Percentiles rank a stretch among this genome's conserved stretches.
phyloP scores from a whole-genome alignment of 768 basidiomycete genomes.

The Tubosaeta brunneosetosa region DNA sequence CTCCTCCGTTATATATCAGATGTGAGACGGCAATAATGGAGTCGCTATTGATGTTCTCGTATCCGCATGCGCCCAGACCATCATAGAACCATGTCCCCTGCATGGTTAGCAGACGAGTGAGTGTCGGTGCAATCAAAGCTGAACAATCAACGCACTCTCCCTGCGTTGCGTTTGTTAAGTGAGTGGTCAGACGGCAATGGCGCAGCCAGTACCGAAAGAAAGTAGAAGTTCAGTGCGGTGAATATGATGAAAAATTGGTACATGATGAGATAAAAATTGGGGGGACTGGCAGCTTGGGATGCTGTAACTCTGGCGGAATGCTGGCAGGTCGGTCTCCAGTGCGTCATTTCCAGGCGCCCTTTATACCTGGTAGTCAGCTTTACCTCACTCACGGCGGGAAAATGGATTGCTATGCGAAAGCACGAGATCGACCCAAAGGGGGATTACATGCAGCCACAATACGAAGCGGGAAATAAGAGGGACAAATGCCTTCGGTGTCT shows the following conservation, averaged over 20 bases:
- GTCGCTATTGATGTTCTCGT: constrained; percentile 42
- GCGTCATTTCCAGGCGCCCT: constrained; percentile 12
- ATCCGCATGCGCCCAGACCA: constrained; percentile 62
- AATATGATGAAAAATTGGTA: constrained; percentile 24
- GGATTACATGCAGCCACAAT: constrained; percentile 22
- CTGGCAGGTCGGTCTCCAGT: not conserved
- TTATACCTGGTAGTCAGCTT: constrained; percentile 23
- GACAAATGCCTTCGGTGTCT: constrained; percentile 15
- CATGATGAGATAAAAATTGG: constrained; percentile 12
- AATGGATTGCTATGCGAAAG: constrained; percentile 20
- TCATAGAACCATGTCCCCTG: constrained; percentile 69
- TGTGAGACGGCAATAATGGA: constrained; percentile 60
- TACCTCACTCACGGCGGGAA: constrained; percentile 29
- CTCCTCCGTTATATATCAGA: constrained; percentile 47
- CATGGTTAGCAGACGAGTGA: constrained; percentile 9
- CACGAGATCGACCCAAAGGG: constrained; percentile 28
- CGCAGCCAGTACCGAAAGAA: constrained; percentile 41
- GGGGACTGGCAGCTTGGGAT: not conserved
- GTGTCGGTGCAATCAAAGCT: not conserved
- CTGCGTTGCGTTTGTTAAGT: constrained; percentile 51
- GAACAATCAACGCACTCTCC: constrained; percentile 43
- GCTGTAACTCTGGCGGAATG: constrained; percentile 4
- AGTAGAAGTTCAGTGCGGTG: constrained; percentile 39
- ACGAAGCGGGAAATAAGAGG: constrained; percentile 20
- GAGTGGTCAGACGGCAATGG: constrained; percentile 25